Conservation (phyloP, 768 basidiomycete genomes). For the Pluteus cervinus region DNA sequence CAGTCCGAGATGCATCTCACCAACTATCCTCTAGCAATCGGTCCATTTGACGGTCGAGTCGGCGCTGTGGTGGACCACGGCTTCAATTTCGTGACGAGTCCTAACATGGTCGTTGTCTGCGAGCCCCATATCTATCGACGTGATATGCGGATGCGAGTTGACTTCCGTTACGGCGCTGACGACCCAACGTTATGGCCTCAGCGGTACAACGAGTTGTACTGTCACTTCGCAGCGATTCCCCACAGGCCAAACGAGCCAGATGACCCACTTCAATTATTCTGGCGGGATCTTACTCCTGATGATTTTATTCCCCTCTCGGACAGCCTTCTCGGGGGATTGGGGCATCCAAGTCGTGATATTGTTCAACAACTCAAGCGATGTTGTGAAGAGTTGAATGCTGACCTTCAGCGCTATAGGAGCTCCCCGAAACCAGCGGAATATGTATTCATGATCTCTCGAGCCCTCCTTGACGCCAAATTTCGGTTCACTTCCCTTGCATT, state of each 20-base stretch:
- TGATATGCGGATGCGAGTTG: background rate
- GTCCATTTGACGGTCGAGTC: slow-evolving; percentile 1
- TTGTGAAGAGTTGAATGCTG: no score
- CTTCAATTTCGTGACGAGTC: background rate
- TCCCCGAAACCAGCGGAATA: no score
- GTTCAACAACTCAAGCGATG: no score
- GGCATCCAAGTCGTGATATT: no score
- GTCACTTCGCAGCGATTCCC: slow-evolving; percentile 1
- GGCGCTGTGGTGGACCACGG: background rate
- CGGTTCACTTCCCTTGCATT: no score
- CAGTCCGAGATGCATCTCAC: no score
- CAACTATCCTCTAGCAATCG: no score
- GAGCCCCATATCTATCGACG: background rate
- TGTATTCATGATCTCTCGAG: no score
- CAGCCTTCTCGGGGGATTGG: background rate
- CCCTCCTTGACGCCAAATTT: no score
- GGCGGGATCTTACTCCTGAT: slow-evolving; percentile 1
- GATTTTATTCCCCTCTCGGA: background rate
- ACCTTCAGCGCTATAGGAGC: no score
- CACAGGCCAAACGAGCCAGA: background rate
- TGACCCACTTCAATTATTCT: background rate
- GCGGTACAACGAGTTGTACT: background rate
- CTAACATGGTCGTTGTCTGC: slow-evolving; percentile 1
- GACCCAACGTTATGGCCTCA: slow-evolving; percentile 3
- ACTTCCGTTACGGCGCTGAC: slow-evolving; percentile 1